Base-by-base conservation (phyloP, 148 eudicot species). In the Rhododendron ovatum region DNA sequence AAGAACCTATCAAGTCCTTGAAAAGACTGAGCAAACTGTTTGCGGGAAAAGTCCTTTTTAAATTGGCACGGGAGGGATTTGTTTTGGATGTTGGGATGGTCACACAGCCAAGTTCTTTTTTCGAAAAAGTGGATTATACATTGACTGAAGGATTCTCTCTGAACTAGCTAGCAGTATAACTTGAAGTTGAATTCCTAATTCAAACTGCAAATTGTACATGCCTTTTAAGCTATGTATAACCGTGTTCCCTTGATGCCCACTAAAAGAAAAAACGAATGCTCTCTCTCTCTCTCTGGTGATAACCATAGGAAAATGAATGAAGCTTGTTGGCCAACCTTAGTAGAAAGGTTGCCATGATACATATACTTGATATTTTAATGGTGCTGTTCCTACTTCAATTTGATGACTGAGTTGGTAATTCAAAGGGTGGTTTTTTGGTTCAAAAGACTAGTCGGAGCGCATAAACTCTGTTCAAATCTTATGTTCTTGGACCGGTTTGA, bases 1-100 rank as follows among this genome's bases (percentile, higher is more conserved):
- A 94, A 89, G 91, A 95, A 92, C 85, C 92, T 96, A 48, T 85
- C 86, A 90, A 92, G 94, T 88, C 99, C 98, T 86, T 94, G 91
- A 91, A 76, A 67, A 51, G 28, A 57, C 14, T 78, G 45, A 76
- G 51, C 41, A 18, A 73, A 76, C 79, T n/a, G 73, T 37, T 5
- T 11, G 82, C 45, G 43, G 55, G 55, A 74, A 22, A 22, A 39
- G 53, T 41, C 4, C 15, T 37, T 48, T 50, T 35, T 17, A 74
- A 35, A 53, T 30, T 75, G 22, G 33, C 24, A 9, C 22, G 6
- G 81, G 30, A 45, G 45, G 14, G 28, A 30, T 48, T 69, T 71
- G 63, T 84, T 84, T 71, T 71, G 85, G 79, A 48, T 84, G 47
- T 10, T 51, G 22, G 30, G 20, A 35, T 24, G 48, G 17, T 37